A percentile compares a stretch with the other conserved stretches of the same genome.
These are phyloP conservation scores for Dactylellina parvicollis DNA, from an alignment of 2,329 filamentous ascomycete species.

Conservation along the genomic window DNA sequence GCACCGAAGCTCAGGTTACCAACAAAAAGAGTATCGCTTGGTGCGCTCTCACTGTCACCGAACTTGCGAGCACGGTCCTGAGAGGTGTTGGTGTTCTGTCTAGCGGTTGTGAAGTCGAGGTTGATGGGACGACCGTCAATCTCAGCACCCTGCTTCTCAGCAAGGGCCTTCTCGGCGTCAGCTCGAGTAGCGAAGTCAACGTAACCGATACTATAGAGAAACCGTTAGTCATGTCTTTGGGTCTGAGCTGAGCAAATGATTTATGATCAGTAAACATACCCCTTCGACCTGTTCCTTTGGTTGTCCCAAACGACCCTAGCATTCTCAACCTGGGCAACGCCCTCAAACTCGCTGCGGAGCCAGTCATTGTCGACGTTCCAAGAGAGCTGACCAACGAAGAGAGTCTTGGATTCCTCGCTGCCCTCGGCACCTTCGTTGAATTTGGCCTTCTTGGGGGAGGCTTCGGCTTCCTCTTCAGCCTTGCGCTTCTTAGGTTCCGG, in stretches of 20 bases:
- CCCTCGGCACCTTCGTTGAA: conserved; percentile 62
- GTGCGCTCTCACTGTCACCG: conserved; percentile 81
- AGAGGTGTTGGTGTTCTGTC: conserved; percentile 67
- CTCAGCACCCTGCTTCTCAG: conserved; percentile 77
- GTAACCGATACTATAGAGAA: conserved; percentile 76
- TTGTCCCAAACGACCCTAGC: conserved; percentile 82
- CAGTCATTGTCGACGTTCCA: conserved; percentile 89
- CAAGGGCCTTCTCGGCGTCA: conserved; percentile 75
- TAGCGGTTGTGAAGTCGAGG: conserved; percentile 79
- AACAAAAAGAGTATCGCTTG: conserved; percentile 87
- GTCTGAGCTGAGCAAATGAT: background rate
- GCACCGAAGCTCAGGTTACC: conserved; percentile 89
- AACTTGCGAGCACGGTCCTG: conserved; percentile 73
- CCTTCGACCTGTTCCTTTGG: conserved; percentile 82
- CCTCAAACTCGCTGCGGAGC: conserved; percentile 90
- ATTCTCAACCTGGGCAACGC: conserved; percentile 80
- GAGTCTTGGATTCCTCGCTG: conserved; percentile 68
- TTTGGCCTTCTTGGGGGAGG: conserved; percentile 75
- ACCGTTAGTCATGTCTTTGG: conserved; percentile 57
- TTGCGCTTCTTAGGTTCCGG: conserved; percentile 73
- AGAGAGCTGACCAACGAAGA: conserved; percentile 89
- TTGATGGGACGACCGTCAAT: conserved; percentile 79
- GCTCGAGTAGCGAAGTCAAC: conserved; percentile 80
- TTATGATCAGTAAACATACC: conserved; percentile 63
- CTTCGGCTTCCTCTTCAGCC: conserved; percentile 67